phyloP scores from a whole-genome alignment of 108 stramenopile species.

The Nitzschia sp. region DNA sequence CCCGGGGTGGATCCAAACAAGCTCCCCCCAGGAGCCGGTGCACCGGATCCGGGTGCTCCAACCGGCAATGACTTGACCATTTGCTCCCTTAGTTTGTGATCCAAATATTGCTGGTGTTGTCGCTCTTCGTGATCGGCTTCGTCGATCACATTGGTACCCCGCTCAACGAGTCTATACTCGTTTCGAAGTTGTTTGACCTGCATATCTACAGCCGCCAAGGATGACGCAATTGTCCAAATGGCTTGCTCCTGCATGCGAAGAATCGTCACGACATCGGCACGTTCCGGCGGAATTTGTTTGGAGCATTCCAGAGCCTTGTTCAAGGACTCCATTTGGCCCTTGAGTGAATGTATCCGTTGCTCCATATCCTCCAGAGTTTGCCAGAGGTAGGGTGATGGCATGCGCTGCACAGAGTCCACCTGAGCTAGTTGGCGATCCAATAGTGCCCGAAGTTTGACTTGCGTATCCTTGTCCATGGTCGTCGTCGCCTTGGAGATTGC shows the following conservation, averaged over 20 bases:
- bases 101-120: conserved; percentile 51
- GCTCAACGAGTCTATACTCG: conserved; percentile 45
- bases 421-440: conserved; percentile 64
- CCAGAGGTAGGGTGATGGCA: conserved; percentile 83
- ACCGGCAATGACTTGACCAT: conserved; percentile 42
- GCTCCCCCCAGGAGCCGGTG: conserved; percentile 48
- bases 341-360: conserved; percentile 40
- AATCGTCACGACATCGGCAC: conserved; percentile 41
- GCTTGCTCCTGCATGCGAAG: conserved; percentile 49
- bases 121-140: conserved; percentile 55
- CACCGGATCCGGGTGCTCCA: conserved; percentile 35
- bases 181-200: conserved; percentile 55
- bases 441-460: conserved; percentile 34
- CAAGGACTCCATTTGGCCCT: conserved; percentile 23
- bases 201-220: conserved; percentile 52
- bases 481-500: conserved; percentile 9
- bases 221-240: conserved; percentile 50
- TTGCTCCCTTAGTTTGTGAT: conserved; percentile 52
- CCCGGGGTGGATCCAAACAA: conserved; percentile 43
- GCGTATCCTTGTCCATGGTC: conserved; percentile 11
- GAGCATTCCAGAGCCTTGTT: conserved; percentile 24
- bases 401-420: conserved; percentile 72
- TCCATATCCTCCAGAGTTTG: conserved; percentile 61
- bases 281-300: conserved; percentile 31
- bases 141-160: conserved; percentile 68